Evolutionary conservation across 2,329 filamentous ascomycete genomes (phyloP), one percentile per base, ranked within the genome.

Genomic region (Sphaerulina vaccinii): DNA sequence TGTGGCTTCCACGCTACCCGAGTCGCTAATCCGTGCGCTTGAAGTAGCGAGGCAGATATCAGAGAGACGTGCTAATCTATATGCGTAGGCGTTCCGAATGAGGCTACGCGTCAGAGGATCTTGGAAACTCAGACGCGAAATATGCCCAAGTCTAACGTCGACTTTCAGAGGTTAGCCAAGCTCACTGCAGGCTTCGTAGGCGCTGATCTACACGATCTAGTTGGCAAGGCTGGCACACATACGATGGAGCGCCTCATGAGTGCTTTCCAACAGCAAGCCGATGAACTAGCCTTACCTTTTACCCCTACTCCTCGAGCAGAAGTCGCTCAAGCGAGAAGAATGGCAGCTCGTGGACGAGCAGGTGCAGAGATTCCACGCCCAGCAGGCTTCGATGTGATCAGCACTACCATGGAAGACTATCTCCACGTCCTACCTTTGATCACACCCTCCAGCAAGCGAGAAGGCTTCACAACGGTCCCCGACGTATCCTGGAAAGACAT

Each of bases 381-480:
- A 16, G 71, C 71, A 11, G 82, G 84, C 47, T 77, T 75, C 33
- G 75, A 81, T 54, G 67, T 75, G 10, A 74, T 82, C 10, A 72
- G 75, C 0, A 81, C 88, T 38, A 80, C 79, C 2, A 84, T 87
- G 74, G 70, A 76, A 69, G 72, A 95, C 58, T 93, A 97, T 69
- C 75, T 86, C 19, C 75, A 77, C 1, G 91, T 90, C 2, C 79
- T 96, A 2, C 82, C 87, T 8, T 81, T 82, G 52, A 82, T 96
- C 56, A 81, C 89, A 67, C 83, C 90, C 21, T 92, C 89, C 1
- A 87, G 87, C 5, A 91, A 92, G 69, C 85, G 90, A 43, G 92
- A 99, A 73, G 93, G 93, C 40, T 99, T 99, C 70, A 90, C 90
- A 10, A 93, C 90, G 0, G 90, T 97, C 38, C 93, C 93, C 6